These are phyloP conservation scores for Daldinia sp. DNA, from an alignment of 2,329 filamentous ascomycete species.

Conservation along the genomic window DNA sequence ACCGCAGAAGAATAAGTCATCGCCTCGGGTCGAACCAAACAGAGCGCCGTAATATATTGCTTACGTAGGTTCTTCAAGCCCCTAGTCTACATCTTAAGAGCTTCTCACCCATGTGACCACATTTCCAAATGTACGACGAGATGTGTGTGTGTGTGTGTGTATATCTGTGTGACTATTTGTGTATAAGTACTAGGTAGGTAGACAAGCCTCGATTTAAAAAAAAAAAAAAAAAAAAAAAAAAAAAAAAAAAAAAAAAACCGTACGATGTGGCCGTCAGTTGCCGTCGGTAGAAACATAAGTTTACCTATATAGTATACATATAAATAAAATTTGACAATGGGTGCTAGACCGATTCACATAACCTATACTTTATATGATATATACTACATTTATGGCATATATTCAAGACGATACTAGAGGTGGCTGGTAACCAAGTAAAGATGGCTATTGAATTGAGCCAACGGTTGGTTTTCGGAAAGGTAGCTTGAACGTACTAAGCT, in stretches of 20 bases:
- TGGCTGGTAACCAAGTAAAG: neutral
- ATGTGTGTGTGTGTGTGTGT: neutral
- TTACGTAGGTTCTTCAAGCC: slow-evolving; percentile 8
- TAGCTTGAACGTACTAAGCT: too few species aligned
- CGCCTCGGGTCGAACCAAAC: neutral
- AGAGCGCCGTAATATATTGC: slow-evolving; percentile 18
- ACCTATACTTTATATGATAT: too few species aligned
- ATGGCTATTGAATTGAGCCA: neutral
- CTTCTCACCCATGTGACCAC: slow-evolving; percentile 18
- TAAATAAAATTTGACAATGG: neutral
- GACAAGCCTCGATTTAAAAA: too few species aligned
- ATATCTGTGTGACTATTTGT: neutral
- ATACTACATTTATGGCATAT: too few species aligned
- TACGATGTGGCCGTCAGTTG: neutral
- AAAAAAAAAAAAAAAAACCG: too few species aligned
- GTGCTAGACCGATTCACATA: too few species aligned
- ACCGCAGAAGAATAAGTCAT: neutral
- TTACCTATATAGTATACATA: neutral
- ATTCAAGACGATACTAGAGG: too few species aligned
- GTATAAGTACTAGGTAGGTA: too few species aligned
- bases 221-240: too few species aligned
- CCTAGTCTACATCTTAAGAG: neutral
- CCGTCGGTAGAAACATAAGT: too few species aligned
- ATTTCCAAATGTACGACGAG: neutral
- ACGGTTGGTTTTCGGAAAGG: slow-evolving; percentile 4